Conservation (phyloP, 176 grass and related monocot species). For the Cenchrus americanus region DNA sequence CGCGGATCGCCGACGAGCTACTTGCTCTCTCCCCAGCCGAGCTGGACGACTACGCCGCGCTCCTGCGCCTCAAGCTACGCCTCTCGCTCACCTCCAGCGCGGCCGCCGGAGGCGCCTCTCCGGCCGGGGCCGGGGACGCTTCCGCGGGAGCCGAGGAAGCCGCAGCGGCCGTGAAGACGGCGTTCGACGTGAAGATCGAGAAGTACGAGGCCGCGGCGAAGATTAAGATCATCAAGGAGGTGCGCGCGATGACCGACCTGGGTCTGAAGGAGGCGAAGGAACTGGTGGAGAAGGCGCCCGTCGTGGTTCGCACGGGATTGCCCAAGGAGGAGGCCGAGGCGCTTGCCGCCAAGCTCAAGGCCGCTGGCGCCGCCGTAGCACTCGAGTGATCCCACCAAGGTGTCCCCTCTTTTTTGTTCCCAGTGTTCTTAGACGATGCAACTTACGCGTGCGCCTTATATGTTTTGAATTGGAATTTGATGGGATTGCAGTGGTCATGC, state of each 20-base stretch:
- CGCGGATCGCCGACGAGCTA: conserved; percentile 65
- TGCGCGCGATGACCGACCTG: conserved; percentile 84
- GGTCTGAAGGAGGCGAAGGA: conserved; percentile 97
- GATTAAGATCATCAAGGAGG: conserved; percentile 99
- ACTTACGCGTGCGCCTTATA: not conserved
- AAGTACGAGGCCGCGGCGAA: conserved; percentile 94
- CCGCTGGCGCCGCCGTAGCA: conserved; percentile 73
- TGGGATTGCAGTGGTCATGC: not conserved
- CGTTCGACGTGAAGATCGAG: conserved; percentile 89
- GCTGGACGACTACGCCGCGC: conserved; percentile 65
- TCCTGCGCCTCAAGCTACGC: conserved; percentile 72
- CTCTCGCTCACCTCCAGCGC: conserved; percentile 59
- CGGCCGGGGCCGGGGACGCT: conserved; percentile 30
- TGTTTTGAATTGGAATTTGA: conserved; percentile 33
- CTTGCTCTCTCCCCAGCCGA: conserved; percentile 56
- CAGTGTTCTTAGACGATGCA: conserved; percentile 28
- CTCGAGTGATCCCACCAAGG: conserved; percentile 68
- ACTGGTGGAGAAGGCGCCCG: conserved; percentile 90
- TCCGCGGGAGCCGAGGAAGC: conserved; percentile 41
- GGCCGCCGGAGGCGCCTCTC: conserved; percentile 13
- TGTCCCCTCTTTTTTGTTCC: conserved; percentile 40
- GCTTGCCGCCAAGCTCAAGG: conserved; percentile 88
- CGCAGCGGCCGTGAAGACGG: conserved; percentile 57
- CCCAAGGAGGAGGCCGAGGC: conserved; percentile 95
- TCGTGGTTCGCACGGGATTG: conserved; percentile 77